Evolutionary conservation across 1,139 yeast genomes (phyloP), one percentile per base, ranked within the genome.

Genomic region (Pneumocystis wakefieldiae): DNA sequence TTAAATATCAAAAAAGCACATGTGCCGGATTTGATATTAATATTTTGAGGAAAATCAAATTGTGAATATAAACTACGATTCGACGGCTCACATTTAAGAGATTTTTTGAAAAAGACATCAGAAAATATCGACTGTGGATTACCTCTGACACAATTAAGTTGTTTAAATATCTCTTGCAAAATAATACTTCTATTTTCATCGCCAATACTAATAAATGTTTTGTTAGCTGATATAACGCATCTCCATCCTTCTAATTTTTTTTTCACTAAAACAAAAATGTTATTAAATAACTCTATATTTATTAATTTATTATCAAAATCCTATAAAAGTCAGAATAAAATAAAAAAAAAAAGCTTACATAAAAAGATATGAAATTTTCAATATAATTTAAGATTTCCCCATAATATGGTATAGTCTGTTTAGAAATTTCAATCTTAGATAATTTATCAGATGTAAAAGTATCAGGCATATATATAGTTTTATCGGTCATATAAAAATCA

Each of bases 371-470:
- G 10, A 35, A 48, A 17, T 19, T 48, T 15, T 60, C 63, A 12
- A 63, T 58, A 12, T 62, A 63, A 35, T 59, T 78, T 38, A 79
- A 76, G 64, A 91, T 77, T 71, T 91, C 97, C 24, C 97, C 97
- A 76, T 89, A 91, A 72, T 85, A 91, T 0, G 97, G 96, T 59
- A 92, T 84, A 12, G 88, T 95, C 61, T 83, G 81, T 63, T 84
- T 85, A 70, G 87, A 87, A 0, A 94, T 82, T 12, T 48, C 55
- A 70, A 86, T 88, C 1, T 82, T 82, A 39, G 96, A 96, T 68
- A 90, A 79, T 6, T 95, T 95, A 70, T 94, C 86, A 2, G 97
- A 95, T 0, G 96, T 95, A 78, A 86, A 81, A 12, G 87, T 87
- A 72, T 86, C 90, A 77, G 66, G 62, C 19, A 59, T 59, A 79